A percentile compares a stretch with the other conserved stretches of the same genome.
These are phyloP conservation scores for Cladorrhinum sp. DNA, from an alignment of 2,329 filamentous ascomycete genomes.

Conservation along the genomic window DNA sequence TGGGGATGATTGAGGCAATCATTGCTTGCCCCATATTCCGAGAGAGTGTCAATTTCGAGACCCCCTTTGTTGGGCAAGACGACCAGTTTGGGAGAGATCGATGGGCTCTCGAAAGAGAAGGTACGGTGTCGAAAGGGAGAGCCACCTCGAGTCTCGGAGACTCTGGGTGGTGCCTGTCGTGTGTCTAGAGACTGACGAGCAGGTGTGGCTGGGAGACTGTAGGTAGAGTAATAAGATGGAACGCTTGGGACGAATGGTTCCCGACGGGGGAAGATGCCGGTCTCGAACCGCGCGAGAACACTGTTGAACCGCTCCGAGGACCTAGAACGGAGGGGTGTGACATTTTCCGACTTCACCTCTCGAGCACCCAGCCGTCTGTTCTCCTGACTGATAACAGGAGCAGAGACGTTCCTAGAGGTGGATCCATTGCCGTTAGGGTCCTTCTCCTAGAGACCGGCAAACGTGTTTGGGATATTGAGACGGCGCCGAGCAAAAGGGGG, in stretches of 20 bases:
- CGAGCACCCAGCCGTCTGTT: slow-evolving; percentile 5
- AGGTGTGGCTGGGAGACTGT: neutral
- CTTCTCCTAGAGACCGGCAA: slow-evolving; percentile 28
- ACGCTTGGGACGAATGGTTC: neutral
- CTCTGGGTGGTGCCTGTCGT: neutral
- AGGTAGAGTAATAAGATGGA: slow-evolving; percentile 2
- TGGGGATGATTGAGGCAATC: neutral
- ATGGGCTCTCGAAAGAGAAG: slow-evolving; percentile 19
- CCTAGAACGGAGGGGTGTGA: neutral
- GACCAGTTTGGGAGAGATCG: slow-evolving; percentile 8
- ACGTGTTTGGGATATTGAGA: slow-evolving; percentile 20
- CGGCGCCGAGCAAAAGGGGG: slow-evolving; percentile 15
- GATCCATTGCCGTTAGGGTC: slow-evolving; percentile 14
- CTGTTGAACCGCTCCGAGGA: neutral
- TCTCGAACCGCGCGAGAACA: slow-evolving; percentile 6
- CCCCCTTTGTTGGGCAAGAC: slow-evolving; percentile 10
- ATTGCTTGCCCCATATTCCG: neutral
- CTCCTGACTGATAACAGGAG: neutral
- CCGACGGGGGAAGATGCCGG: neutral
- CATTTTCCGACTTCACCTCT: slow-evolving; percentile 3
- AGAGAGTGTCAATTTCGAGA: neutral
- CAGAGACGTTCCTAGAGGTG: neutral
- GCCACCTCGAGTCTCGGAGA: neutral
- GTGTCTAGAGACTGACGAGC: neutral
- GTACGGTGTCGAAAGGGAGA: slow-evolving; percentile 6